Conservation (phyloP, 2,329 filamentous ascomycete genomes). For the Niveomyces coronatus region DNA sequence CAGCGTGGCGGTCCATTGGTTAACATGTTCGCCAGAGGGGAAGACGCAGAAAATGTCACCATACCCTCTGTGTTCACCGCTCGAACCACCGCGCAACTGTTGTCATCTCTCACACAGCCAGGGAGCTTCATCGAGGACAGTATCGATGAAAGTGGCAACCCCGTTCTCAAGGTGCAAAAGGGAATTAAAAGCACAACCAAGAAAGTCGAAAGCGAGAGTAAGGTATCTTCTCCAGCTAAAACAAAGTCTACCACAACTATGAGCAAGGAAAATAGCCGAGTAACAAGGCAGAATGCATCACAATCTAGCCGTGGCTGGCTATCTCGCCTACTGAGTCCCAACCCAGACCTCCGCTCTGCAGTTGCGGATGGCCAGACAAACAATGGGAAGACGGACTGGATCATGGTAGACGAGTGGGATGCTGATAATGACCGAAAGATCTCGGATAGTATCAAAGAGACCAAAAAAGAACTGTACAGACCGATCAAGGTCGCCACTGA, state of each 20-base stretch:
- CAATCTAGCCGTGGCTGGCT: constrained; percentile 29
- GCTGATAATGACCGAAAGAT: constrained; percentile 38
- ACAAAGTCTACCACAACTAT: constrained; percentile 16
- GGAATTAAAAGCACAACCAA: constrained; percentile 23
- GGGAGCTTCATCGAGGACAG: constrained; percentile 52
- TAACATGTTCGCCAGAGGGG: constrained; percentile 96
- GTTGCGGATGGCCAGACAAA: constrained; percentile 52
- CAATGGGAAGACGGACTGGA: constrained; percentile 67
- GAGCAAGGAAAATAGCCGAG: constrained; percentile 17
- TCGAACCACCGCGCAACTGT: constrained; percentile 82
- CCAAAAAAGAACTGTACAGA: constrained; percentile 20
- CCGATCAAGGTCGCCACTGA: constrained; percentile 32
- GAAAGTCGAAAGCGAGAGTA: constrained; percentile 18
- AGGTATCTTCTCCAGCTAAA: constrained; percentile 20
- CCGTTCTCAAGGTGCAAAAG: constrained; percentile 42
- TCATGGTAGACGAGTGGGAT: constrained; percentile 55
- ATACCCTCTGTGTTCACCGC: constrained; percentile 95
- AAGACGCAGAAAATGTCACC: constrained; percentile 79
- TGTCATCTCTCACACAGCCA: constrained; percentile 75
- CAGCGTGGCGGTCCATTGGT: constrained; percentile 80
- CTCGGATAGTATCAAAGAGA: constrained; percentile 31
- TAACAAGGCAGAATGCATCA: constrained; percentile 16
- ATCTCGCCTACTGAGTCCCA: constrained; percentile 30
- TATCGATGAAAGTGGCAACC: constrained; percentile 49
- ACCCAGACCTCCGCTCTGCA: constrained; percentile 19